Percentiles rank a stretch among this genome's conserved stretches.
Conservation (phyloP, 257 asterid species). For the Solanum pinnatisectum region DNA sequence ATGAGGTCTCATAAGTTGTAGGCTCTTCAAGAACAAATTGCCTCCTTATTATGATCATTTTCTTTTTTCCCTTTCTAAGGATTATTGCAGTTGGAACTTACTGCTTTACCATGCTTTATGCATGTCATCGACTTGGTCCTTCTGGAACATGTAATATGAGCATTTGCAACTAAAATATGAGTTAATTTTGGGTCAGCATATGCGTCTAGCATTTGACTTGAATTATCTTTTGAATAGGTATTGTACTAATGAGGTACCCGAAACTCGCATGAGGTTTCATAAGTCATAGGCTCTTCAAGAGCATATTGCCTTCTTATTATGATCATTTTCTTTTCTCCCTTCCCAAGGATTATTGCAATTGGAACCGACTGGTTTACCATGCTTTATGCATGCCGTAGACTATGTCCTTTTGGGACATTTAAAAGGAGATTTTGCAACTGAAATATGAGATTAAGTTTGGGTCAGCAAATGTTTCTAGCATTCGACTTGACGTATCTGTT, state of each 20-base stretch:
- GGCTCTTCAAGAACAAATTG: neutral
- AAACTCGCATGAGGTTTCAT: neutral
- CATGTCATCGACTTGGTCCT: neutral
- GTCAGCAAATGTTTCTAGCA: neutral
- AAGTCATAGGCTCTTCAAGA: too few relatives aligned
- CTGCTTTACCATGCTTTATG: neutral
- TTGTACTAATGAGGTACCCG: neutral
- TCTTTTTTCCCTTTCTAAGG: neutral
- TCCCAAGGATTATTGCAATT: neutral
- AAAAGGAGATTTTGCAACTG: neutral
- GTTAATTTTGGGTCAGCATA: neutral
- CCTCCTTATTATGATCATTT: neutral
- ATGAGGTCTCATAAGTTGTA: neutral
- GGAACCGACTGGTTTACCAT: neutral
- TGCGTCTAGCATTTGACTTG: neutral
- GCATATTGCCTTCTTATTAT: too few relatives aligned
- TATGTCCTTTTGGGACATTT: neutral
- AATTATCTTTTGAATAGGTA: neutral
- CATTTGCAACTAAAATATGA: neutral
- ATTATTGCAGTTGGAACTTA: neutral
- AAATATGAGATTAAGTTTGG: neutral
- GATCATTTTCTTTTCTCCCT: neutral
- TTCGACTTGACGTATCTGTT: neutral
- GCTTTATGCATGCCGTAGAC: neutral
- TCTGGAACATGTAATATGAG: neutral